These are phyloP conservation scores for Amphicarpaea edgeworthii DNA, from an alignment of 306 rosid genomes.

Conservation along the genomic window DNA sequence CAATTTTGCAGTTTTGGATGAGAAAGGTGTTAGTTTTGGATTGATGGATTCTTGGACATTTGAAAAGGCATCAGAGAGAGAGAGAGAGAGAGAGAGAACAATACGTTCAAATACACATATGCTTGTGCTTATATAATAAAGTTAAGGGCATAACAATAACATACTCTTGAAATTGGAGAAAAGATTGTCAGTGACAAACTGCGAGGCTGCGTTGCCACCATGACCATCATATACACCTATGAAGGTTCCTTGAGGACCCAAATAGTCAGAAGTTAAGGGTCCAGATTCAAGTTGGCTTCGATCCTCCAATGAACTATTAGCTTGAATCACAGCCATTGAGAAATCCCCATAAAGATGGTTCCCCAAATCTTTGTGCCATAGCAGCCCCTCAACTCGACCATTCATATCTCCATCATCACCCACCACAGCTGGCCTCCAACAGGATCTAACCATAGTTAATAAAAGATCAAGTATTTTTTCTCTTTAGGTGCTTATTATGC, in stretches of 20 bases:
- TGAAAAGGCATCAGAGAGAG: constrained; percentile 9
- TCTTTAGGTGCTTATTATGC: constrained; percentile 41
- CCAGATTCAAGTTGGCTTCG: constrained; percentile 85
- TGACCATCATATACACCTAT: constrained; percentile 89
- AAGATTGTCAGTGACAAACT: constrained; percentile 71
- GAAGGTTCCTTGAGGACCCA: constrained; percentile 76
- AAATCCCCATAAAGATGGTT: constrained; percentile 78
- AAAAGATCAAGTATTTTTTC: constrained; percentile 41
- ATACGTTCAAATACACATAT: neutral
- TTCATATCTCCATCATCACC: constrained; percentile 61
- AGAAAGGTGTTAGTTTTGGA: too few relatives aligned
- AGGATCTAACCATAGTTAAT: constrained; percentile 68
- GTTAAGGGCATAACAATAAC: constrained; percentile 50
- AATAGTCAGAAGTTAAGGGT: constrained; percentile 57
- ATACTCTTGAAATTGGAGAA: constrained; percentile 79
- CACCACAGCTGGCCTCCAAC: constrained; percentile 68
- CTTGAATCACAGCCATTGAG: constrained; percentile 92
- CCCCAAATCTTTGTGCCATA: constrained; percentile 89
- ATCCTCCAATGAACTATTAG: constrained; percentile 79
- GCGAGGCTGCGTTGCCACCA: constrained; percentile 83
- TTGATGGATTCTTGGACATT: neutral
- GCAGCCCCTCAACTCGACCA: constrained; percentile 71
- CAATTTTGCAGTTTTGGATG: neutral
- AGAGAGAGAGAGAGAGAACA: neutral
- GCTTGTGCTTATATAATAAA: neutral